Evolutionary conservation across 805 yeast genomes (phyloP).

Genomic region (Yamadazyma kitorensis): DNA sequence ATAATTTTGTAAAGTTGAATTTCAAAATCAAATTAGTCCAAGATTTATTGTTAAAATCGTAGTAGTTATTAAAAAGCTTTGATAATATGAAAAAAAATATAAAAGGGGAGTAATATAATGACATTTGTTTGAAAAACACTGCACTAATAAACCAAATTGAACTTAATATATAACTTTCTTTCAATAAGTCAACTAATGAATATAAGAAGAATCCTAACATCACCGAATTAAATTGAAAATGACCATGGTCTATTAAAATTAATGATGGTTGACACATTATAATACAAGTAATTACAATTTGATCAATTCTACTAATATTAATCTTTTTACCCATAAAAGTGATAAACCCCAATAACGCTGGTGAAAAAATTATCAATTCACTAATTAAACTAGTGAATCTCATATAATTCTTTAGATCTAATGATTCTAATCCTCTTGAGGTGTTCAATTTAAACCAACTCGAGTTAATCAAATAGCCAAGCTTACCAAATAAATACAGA

Average conservation of each 20-base stretch:
- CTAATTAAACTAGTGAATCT: slow-evolving; percentile 73
- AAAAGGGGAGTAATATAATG: slow-evolving; percentile 87
- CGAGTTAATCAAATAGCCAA: slow-evolving; percentile 64
- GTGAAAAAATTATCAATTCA: slow-evolving; percentile 71
- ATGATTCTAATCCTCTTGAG: slow-evolving; percentile 75
- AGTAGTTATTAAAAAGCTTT: slow-evolving; percentile 21
- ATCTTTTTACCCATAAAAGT: slow-evolving; percentile 64
- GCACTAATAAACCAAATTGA: slow-evolving; percentile 76
- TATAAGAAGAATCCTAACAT: slow-evolving; percentile 85
- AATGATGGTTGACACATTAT: slow-evolving; percentile 84
- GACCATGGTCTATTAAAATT: slow-evolving; percentile 90
- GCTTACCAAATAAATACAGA: slow-evolving; percentile 71
- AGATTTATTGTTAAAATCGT: slow-evolving; percentile 15
- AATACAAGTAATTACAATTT: slow-evolving; percentile 70
- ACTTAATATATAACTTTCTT: slow-evolving; percentile 63
- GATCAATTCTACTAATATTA: slow-evolving; percentile 64
- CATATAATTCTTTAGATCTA: slow-evolving; percentile 77
- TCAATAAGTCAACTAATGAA: slow-evolving; percentile 62
- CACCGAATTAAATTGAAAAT: slow-evolving; percentile 91
- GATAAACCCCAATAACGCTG: slow-evolving; percentile 72
- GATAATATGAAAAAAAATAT: slow-evolving; percentile 80
- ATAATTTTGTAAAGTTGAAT: slow-evolving; percentile 55
- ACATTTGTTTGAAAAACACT: slow-evolving; percentile 91
- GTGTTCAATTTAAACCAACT: slow-evolving; percentile 71
- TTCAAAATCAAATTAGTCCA: slow-evolving; percentile 15